Conservation (phyloP, 208 protist genomes). For the Trypanosomatidae sp. region DNA sequence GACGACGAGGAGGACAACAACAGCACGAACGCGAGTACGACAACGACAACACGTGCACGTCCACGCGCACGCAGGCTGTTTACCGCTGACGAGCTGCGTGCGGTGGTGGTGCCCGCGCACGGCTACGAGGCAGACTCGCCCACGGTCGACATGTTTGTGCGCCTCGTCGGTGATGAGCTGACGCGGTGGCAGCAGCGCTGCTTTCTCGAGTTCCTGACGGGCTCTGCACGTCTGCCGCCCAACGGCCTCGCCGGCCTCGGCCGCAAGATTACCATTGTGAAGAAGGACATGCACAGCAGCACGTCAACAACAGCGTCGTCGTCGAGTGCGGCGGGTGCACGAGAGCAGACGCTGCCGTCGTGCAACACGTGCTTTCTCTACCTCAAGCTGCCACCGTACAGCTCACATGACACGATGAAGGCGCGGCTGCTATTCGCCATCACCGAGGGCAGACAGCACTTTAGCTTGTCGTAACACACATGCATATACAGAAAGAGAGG, state of each 20-base stretch:
- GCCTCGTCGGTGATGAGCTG: constrained; percentile 58
- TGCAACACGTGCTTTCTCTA: constrained; percentile 90
- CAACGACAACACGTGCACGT: too few relatives aligned
- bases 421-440: constrained; percentile 58
- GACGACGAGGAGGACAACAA: too few relatives aligned
- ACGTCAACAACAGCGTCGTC: too few relatives aligned
- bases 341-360: constrained; percentile 71
- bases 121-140: constrained; percentile 55
- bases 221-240: constrained; percentile 55
- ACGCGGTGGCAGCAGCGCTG: constrained; percentile 37
- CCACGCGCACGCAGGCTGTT: too few relatives aligned
- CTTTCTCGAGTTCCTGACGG: constrained; percentile 89
- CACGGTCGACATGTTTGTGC: constrained; percentile 54
- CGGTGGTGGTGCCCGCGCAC: constrained; percentile 45
- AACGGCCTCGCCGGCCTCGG: constrained; percentile 63
- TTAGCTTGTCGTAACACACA: constrained; percentile 61
- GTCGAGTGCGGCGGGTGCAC: constrained; percentile 27
- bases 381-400: constrained; percentile 85
- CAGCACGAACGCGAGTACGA: too few relatives aligned
- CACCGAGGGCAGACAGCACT: constrained; percentile 74
- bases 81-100: constrained; percentile 36
- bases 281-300: constrained; percentile 78
- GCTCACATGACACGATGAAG: constrained; percentile 45
- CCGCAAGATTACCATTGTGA: constrained; percentile 66
- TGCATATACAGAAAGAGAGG: not conserved